phyloP scores from a whole-genome alignment of 139 green algal genomes.

The Tetradesmus lagerheimii region DNA sequence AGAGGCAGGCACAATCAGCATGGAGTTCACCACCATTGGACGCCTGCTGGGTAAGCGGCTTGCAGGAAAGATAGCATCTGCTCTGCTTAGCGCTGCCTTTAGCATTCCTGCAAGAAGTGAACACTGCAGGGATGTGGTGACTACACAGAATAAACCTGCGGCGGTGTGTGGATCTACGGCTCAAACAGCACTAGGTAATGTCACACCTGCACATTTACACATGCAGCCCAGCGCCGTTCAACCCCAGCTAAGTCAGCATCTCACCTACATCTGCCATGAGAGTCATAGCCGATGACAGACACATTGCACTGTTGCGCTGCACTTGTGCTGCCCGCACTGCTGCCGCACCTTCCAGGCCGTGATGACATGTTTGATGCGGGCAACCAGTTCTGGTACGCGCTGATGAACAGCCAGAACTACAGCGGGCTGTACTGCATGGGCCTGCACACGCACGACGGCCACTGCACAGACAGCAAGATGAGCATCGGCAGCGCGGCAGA shows the following conservation, averaged over 20 bases:
- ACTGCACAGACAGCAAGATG: slow-evolving; percentile 48
- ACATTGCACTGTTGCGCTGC: not conserved
- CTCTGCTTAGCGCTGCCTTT: not conserved
- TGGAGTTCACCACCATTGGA: slow-evolving; percentile 81
- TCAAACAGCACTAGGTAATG: no score
- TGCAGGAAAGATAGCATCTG: not conserved
- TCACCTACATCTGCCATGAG: no score
- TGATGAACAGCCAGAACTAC: slow-evolving; percentile 41
- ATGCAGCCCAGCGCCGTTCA: no score
- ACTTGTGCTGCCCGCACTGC: not conserved
- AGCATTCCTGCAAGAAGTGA: not conserved
- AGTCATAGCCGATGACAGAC: no score
- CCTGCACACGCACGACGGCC: slow-evolving; percentile 59
- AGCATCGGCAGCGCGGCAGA: slow-evolving; percentile 45
- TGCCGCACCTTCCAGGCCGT: slow-evolving; percentile 26
- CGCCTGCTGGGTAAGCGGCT: slow-evolving; percentile 59
- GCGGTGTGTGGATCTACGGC: no score
- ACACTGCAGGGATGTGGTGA: not conserved
- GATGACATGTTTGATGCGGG: slow-evolving; percentile 50
- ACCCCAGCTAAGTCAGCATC: no score
- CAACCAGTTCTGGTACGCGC: slow-evolving; percentile 57
- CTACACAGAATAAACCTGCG: no score
- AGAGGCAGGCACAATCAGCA: slow-evolving; percentile 80
- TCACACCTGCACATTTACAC: no score
- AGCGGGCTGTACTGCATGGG: slow-evolving; percentile 81